Percentiles rank a stretch among this genome's conserved stretches.
Conservation (phyloP, 805 yeast species). For the Metschnikowia chrysomelidarum region DNA sequence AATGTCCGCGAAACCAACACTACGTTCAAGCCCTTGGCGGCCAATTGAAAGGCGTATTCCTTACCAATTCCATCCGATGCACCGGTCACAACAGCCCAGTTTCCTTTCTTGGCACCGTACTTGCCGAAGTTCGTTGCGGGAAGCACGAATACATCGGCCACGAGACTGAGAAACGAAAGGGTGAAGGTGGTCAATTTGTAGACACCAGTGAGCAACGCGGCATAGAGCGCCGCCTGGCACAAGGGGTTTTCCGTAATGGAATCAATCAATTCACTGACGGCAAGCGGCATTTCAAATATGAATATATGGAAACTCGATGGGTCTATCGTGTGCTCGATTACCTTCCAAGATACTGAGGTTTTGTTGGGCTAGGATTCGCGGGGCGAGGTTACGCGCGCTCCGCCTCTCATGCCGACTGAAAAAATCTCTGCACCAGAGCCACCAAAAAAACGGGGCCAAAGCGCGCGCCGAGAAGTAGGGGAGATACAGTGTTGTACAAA, state of each 20-base stretch:
- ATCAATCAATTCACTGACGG: conserved; percentile 5
- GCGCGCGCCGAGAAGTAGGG: no score
- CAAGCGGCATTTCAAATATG: not conserved
- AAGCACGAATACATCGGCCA: conserved; percentile 61
- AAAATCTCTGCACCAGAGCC: no score
- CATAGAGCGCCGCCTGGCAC: conserved; percentile 21
- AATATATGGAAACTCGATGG: not conserved
- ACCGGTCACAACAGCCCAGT: conserved; percentile 96
- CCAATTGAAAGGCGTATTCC: conserved; percentile 85
- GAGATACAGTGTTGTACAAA: no score
- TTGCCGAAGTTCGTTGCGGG: conserved; percentile 58
- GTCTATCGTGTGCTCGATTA: not conserved
- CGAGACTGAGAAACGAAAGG: conserved; percentile 50
- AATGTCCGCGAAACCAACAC: conserved; percentile 82
- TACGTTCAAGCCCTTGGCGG: conserved; percentile 77
- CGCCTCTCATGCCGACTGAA: no score
- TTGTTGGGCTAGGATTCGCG: no score
- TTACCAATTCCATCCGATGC: conserved; percentile 98
- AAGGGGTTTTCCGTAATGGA: conserved; percentile 15
- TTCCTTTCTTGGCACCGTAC: conserved; percentile 71
- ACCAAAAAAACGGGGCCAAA: no score
- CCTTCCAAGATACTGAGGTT: no score
- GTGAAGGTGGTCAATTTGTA: conserved; percentile 51
- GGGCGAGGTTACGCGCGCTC: no score
- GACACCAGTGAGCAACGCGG: conserved; percentile 59